Base-by-base conservation (phyloP, 495 filamentous ascomycete species). In the Trichoderma asperelloides region DNA sequence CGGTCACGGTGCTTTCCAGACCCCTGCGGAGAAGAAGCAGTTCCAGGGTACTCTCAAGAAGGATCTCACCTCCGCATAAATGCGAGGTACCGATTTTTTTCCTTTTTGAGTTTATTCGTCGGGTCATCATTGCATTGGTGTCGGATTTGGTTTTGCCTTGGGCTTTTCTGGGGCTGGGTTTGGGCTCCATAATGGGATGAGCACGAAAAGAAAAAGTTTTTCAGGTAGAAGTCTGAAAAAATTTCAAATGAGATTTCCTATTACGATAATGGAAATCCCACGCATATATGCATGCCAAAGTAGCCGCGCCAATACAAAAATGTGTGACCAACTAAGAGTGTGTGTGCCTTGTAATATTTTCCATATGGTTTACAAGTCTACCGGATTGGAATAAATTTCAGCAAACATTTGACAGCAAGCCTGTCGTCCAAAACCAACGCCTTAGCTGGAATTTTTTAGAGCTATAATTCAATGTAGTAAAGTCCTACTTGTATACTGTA, bases 1-100 rank as follows among this genome's bases (percentile, higher is more conserved):
- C 85, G 96, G 96, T 80, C 96, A 99, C 85, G 96, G 96, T 88
- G 95, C 91, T 78, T 99, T 96, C 90, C 96, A 99, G 86, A 98
- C 93, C 65, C 82, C 88, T 75, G 90, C 90, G 77, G 96, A 99
- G 90, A 99, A 99, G 92, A 89, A 89, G 81, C 82, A 87, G 74
- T 92, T 88, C 85, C 73, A 96, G 81, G 96, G 96, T 82, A 96
- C 92, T 62, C 90, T 99, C 89, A 99, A 99, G 92, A 98, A 98
- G 91, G 93, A 98, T 76, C 83, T 97, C 70, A 81, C 80, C 73
- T 77, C 87, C 76, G 80, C 86, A 82, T 84, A 84, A 74, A 62
- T 43, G 70, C 70, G 74, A 21, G 74, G 68, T 74, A 69, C 12
- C 43, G 15, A 23, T 72, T 70, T 67, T 62, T 75, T 76, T 80